phyloP scores from a whole-genome alignment of 176 grass and related monocot genomes.

The Poa annua region DNA sequence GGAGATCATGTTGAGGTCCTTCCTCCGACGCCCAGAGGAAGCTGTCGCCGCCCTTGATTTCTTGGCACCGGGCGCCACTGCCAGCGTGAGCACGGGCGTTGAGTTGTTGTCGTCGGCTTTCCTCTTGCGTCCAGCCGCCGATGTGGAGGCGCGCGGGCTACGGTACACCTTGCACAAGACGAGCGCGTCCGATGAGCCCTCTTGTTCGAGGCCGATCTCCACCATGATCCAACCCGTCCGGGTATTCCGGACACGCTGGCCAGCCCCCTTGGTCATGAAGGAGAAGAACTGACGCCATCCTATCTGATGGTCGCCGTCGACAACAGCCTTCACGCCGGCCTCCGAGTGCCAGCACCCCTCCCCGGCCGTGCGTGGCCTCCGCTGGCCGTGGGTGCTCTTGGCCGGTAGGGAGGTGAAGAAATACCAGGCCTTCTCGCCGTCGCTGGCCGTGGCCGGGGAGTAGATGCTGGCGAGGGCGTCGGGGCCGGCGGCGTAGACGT shows the following conservation, averaged over 20 bases:
- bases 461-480: constrained; percentile 24
- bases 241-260: neutral
- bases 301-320: constrained; percentile 7
- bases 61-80: neutral
- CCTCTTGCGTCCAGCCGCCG: constrained; percentile 10
- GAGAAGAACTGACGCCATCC: constrained; percentile 55
- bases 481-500: constrained; percentile 53
- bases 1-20: neutral
- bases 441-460: constrained; percentile 25
- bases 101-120: constrained; percentile 13
- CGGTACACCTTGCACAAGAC: constrained; percentile 45
- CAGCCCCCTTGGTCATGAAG: constrained; percentile 32
- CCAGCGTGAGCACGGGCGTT: neutral
- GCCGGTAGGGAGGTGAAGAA: constrained; percentile 42
- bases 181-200: neutral
- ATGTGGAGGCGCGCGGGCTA: constrained; percentile 10
- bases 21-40: constrained; percentile 4
- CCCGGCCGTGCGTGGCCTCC: constrained; percentile 41
- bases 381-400: constrained; percentile 48
- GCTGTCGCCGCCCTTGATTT: neutral
- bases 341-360: constrained; percentile 50
- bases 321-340: constrained; percentile 32
- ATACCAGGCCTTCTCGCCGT: constrained; percentile 52
- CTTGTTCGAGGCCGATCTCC: constrained; percentile 42
- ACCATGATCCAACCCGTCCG: constrained; percentile 56